Base-by-base conservation (phyloP, 257 asterid genomes). In the Fraxinus cuspidata region DNA sequence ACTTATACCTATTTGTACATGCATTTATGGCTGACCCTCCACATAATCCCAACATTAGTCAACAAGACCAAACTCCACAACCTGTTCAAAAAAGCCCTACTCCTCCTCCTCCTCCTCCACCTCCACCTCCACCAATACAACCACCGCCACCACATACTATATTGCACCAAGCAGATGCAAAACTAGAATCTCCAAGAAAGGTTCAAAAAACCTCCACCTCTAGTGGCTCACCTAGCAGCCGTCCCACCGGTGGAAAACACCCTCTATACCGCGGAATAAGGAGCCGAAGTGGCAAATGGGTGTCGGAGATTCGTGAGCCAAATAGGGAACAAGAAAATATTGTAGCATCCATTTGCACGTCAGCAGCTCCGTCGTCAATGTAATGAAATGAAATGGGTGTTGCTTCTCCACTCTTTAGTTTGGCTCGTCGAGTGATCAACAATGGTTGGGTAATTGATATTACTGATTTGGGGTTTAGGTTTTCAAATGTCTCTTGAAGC, bases 271-370 rank as follows among this genome's bases (percentile, higher is more conserved):
- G 88, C 2, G 90, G 90, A 12, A 86, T 86, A 21, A 67, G 90
- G 68, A 75, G 88, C 82, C 88, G 90, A 0, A 56, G 86, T 51
- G 90, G 88, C n/a, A 86, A 86, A 58, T 86, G 90, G 90, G 90
- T 84, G 0, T 84, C 90, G 51, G 90, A 86, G 83, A 86, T 86
- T 65, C 90, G 90, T 0, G 90, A 86, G 77, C 90, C 90, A 0
- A 78, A 77, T n/a, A n/a, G 29, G 29, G 29, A 37, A 37, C 1
- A 37, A 6, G 7, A 37, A 37, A 35, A 5, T 29, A 29, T 3
- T 2, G 32, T 3, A 29, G 40, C 12, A 10, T 37, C 10, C 42
- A 37, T 37, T 1, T 8, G 2, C 42, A 37, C 42, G 12, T 0
- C 42, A 7, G 8, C 11, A 0, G 42, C 42, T 37, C 42, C 12